Base-by-base conservation (phyloP, 495 filamentous ascomycete genomes). In the Astrothelium subdiscretum region DNA sequence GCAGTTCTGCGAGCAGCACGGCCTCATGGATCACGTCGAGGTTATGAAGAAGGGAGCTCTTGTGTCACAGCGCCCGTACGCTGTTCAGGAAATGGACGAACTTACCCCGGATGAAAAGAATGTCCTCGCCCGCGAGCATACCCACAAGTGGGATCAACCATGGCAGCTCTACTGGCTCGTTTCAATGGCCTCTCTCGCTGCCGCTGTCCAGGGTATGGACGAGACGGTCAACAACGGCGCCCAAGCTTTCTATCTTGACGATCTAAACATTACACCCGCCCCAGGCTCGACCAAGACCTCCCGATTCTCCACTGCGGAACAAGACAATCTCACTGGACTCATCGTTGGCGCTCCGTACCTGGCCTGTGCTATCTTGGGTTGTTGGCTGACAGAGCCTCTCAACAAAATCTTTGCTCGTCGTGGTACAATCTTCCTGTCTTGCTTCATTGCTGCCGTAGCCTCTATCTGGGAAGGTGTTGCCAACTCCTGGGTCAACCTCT, bases 161-260 rank as follows among this genome's bases (percentile, higher is more conserved):
- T 67, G 59, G 60, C 73, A 79, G 27, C 80, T 90, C 15, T 90
- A 88, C 70, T 79, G 87, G 43, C 88, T 86, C 31, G 85, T 90
- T 66, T 76, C 83, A 42, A 77, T 88, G 20, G 86, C 83, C 67
- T 88, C 87, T 27, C 81, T 90, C 57, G 87, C 83, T 31, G 87
- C 87, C 57, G 85, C 85, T 8, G 83, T 87, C 3, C 86, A 88
- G 59, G 74, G 74, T 31, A 87, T 84, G 85, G 85, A 88, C 69
- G 84, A 88, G 65, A 87, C 85, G n/a, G 85, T 85, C n/a, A 83
- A 81, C 58, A 88, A 89, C 63, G 86, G 85, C 52, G 86, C 44
- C 27, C 42, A 43, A 29, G 38, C 59, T 11, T 31, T 42, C 32
- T 61, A 31, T 10, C 40, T 52, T 32, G 26, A 31, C 1, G 24